A percentile compares a stretch with the other conserved stretches of the same genome.
These are phyloP conservation scores for Lactarius evosmus DNA, from an alignment of 768 basidiomycete species.

Conservation along the genomic window DNA sequence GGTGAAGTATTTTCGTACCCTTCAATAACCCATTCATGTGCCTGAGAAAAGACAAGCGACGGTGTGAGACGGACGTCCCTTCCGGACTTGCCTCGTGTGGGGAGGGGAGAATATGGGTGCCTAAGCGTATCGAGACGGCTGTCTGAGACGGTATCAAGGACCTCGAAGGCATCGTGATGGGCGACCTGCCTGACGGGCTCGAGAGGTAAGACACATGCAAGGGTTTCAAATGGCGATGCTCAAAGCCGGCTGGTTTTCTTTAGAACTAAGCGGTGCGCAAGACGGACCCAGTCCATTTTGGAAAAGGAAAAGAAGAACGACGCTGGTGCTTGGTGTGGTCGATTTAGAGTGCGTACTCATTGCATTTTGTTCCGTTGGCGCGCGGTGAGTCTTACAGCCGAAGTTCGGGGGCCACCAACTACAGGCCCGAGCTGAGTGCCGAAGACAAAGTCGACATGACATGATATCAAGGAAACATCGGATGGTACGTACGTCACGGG, in stretches of 20 bases:
- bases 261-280: not conserved
- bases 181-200: not conserved
- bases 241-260: slow-evolving; percentile 4
- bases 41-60: not conserved
- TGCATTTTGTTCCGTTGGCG: not conserved
- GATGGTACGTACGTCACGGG: too few species aligned
- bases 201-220: not conserved
- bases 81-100: not conserved
- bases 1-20: not conserved
- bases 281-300: not conserved
- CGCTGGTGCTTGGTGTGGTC: not conserved
- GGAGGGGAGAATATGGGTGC: not conserved
- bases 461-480: too few species aligned
- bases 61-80: not conserved
- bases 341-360: not conserved
- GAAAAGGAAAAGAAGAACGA: not conserved
- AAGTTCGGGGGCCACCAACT: not conserved
- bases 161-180: slow-evolving; percentile 12
- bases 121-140: not conserved
- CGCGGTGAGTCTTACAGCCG: not conserved
- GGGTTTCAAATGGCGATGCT: not conserved
- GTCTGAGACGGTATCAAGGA: slow-evolving; percentile 9
- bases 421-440: not conserved
- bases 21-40: slow-evolving; percentile 15
- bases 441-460: not conserved